phyloP scores from a whole-genome alignment of 2,329 filamentous ascomycete genomes.

The Cercospora sp. region DNA sequence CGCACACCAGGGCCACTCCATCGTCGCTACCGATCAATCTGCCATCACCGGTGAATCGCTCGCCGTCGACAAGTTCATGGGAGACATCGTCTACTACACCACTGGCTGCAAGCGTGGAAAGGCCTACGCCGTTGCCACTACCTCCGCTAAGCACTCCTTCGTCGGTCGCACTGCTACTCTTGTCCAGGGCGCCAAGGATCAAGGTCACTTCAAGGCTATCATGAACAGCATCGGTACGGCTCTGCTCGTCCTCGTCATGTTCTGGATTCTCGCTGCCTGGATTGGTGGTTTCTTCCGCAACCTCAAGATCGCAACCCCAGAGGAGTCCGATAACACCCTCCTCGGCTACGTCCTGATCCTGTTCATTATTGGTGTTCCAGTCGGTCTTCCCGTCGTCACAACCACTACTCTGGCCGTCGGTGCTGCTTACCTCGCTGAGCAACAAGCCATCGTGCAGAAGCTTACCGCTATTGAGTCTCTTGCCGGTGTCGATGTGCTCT shows the following conservation, averaged over 20 bases:
- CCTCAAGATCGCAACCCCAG: conserved; percentile 61
- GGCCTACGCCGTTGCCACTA: conserved; percentile 67
- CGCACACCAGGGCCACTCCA: conserved; percentile 62
- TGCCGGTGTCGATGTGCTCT: conserved; percentile 74
- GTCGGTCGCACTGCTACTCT: conserved; percentile 73
- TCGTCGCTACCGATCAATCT: conserved; percentile 74
- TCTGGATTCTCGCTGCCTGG: conserved; percentile 73
- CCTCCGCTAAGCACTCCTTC: conserved; percentile 70
- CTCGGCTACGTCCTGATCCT: conserved; percentile 69
- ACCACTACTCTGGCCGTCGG: conserved; percentile 76
- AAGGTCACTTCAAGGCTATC: conserved; percentile 79
- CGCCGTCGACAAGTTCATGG: conserved; percentile 77
- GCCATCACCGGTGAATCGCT: conserved; percentile 80
- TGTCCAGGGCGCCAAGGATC: conserved; percentile 72
- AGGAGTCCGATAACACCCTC: conserved; percentile 61
- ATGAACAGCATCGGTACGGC: conserved; percentile 78
- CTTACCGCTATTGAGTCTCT: conserved; percentile 75
- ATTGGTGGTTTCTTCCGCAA: conserved; percentile 77
- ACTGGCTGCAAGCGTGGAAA: conserved; percentile 80
- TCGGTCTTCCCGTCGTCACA: conserved; percentile 76
- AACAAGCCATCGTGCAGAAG: conserved; percentile 79
- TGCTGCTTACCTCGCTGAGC: conserved; percentile 73
- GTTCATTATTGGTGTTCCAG: conserved; percentile 75
- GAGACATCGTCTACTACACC: conserved; percentile 73
- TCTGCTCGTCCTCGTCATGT: conserved; percentile 73